Evolutionary conservation across 2,329 filamentous ascomycete species (phyloP).

Genomic region (Pseudocercospora ulei): DNA sequence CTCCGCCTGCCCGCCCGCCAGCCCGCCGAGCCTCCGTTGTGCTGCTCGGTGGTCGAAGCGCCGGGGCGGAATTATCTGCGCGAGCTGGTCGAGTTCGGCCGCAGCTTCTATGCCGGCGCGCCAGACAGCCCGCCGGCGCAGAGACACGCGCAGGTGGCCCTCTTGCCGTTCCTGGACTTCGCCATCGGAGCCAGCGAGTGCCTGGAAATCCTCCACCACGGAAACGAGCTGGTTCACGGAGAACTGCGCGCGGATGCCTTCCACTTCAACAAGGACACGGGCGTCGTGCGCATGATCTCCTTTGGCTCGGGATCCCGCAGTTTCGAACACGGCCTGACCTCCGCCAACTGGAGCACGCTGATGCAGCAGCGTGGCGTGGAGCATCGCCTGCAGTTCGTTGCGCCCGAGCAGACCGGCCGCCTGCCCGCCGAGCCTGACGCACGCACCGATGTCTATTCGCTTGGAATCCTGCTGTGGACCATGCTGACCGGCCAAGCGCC

Average conservation of each 20-base stretch:
- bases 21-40: slow-evolving; percentile 59
- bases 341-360: slow-evolving; percentile 73
- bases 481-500: slow-evolving; percentile 69
- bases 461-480: slow-evolving; percentile 83
- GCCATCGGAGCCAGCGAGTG: slow-evolving; percentile 81
- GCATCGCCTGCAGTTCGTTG: slow-evolving; percentile 83
- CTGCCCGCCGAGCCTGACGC: slow-evolving; percentile 87
- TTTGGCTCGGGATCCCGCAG: slow-evolving; percentile 79
- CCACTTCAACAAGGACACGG: slow-evolving; percentile 65
- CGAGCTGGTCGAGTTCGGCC: slow-evolving; percentile 65
- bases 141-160: slow-evolving; percentile 34
- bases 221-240: slow-evolving; percentile 74
- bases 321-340: slow-evolving; percentile 79
- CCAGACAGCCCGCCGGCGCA: slow-evolving; percentile 23
- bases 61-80: slow-evolving; percentile 64
- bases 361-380: slow-evolving; percentile 77
- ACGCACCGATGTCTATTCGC: slow-evolving; percentile 84
- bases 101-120: slow-evolving; percentile 41
- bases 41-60: slow-evolving; percentile 71
- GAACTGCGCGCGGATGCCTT: slow-evolving; percentile 87
- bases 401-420: slow-evolving; percentile 86
- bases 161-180: slow-evolving; percentile 77
- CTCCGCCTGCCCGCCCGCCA: slow-evolving; percentile 59
- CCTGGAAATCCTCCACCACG: slow-evolving; percentile 82
- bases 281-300: slow-evolving; percentile 66